These are phyloP conservation scores for Marasmius fiardii DNA, from an alignment of 1,284 basidiomycete species.

Conservation along the genomic window DNA sequence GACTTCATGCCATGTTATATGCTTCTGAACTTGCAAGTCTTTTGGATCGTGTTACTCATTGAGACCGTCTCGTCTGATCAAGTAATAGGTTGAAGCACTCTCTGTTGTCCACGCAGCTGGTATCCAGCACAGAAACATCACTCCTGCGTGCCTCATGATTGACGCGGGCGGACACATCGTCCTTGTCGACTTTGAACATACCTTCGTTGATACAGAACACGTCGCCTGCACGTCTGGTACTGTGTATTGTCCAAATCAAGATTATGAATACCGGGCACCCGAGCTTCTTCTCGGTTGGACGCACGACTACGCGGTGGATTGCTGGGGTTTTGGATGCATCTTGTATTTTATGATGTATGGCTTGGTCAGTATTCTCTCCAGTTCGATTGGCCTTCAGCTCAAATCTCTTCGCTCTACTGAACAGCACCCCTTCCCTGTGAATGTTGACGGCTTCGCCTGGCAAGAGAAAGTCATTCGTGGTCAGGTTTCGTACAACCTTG, in stretches of 20 bases:
- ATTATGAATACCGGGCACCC: constrained; percentile 60
- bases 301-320: constrained; percentile 76
- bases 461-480: neutral
- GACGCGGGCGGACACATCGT: constrained; percentile 64
- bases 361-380: constrained; percentile 33
- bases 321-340: constrained; percentile 79
- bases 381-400: neutral
- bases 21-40: constrained; percentile 59
- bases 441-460: neutral
- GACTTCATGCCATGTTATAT: constrained; percentile 61
- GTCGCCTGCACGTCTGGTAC: constrained; percentile 16
- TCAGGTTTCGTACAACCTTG: no score
- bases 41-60: neutral
- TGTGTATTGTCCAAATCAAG: neutral
- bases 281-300: constrained; percentile 70
- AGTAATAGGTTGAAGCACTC: constrained; percentile 48
- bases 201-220: constrained; percentile 24
- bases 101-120: constrained; percentile 52
- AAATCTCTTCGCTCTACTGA: neutral
- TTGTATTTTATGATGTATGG: constrained; percentile 69
- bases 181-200: constrained; percentile 62
- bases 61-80: neutral
- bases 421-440: neutral
- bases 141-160: constrained; percentile 64
- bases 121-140: constrained; percentile 50